These are phyloP conservation scores for Fusarium graminum DNA, from an alignment of 2,329 filamentous ascomycete genomes.

Conservation along the genomic window DNA sequence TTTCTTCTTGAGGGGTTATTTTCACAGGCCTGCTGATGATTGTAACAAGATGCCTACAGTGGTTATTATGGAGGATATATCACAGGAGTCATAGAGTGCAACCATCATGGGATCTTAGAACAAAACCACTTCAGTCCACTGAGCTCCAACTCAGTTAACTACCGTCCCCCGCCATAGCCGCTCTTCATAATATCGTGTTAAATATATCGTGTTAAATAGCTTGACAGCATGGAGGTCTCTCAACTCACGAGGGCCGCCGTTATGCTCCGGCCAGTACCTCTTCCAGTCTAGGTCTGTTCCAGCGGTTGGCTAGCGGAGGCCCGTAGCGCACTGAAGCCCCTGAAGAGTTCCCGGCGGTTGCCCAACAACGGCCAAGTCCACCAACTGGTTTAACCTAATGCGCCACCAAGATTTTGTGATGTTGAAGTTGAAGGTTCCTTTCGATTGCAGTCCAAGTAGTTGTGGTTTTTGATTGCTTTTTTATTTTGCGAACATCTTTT, in stretches of 20 bases:
- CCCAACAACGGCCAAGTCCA: slow-evolving; percentile 39
- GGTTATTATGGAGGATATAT: slow-evolving; percentile 10
- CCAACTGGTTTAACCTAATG: slow-evolving; percentile 10
- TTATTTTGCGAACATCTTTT: background rate
- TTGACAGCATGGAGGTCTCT: slow-evolving; percentile 5
- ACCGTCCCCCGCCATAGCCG: background rate
- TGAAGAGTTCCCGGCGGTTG: slow-evolving; percentile 31
- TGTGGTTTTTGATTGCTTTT: slow-evolving; percentile 6
- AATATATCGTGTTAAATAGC: slow-evolving; percentile 14
- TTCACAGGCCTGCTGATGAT: background rate
- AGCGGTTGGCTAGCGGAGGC: slow-evolving; percentile 36
- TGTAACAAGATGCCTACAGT: background rate
- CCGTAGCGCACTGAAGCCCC: slow-evolving; percentile 39
- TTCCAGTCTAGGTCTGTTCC: slow-evolving; percentile 40
- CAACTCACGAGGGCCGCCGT: slow-evolving; percentile 10
- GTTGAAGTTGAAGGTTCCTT: slow-evolving; percentile 7
- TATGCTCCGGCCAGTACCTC: slow-evolving; percentile 31
- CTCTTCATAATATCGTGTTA: slow-evolving; percentile 10
- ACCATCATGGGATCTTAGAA: slow-evolving; percentile 19
- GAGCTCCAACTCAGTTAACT: slow-evolving; percentile 2
- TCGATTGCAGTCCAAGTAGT: background rate
- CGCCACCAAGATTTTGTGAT: slow-evolving; percentile 20
- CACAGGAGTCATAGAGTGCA: slow-evolving; percentile 34
- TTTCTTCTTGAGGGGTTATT: background rate
- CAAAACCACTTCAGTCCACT: background rate